Conservation (phyloP, 1,284 basidiomycete genomes). For the Boletus calvinii region DNA sequence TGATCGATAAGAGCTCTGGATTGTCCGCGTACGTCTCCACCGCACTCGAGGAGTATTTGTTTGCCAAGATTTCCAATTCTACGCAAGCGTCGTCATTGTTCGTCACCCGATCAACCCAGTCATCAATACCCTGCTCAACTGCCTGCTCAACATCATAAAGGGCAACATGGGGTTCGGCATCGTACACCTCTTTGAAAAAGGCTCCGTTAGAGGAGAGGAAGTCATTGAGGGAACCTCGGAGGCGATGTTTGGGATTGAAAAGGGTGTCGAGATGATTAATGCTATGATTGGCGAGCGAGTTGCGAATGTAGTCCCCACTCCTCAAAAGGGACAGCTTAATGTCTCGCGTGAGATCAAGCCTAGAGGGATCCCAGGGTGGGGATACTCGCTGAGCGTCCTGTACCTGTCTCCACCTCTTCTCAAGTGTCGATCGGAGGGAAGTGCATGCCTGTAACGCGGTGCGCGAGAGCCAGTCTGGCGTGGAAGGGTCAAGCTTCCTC, state of each 20-base stretch:
- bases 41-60: conserved; percentile 34
- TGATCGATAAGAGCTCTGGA: conserved; percentile 43
- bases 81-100: conserved; percentile 15
- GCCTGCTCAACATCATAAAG: conserved; percentile 39
- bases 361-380: conserved; percentile 29
- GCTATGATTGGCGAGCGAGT: conserved; percentile 6
- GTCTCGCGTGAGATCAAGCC: conserved; percentile 31
- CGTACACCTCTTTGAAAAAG: conserved; percentile 20
- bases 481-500: conserved; percentile 35
- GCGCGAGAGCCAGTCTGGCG: conserved; percentile 21
- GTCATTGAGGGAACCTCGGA: conserved; percentile 20
- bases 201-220: conserved; percentile 20
- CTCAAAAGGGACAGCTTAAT: conserved; percentile 31
- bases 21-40: conserved; percentile 31
- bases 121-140: conserved; percentile 31
- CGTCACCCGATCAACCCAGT: conserved; percentile 29
- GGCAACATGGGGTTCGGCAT: conserved; percentile 18
- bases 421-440: conserved; percentile 16
- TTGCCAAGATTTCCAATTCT: conserved; percentile 27
- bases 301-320: conserved; percentile 28
- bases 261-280: background rate
- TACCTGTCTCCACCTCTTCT: conserved; percentile 17
- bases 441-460: conserved; percentile 14
- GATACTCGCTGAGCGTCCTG: conserved; percentile 17
- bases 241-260: conserved; percentile 17